phyloP scores from a whole-genome alignment of 331 rosid genomes.

The Erythrophleum ivorense region DNA sequence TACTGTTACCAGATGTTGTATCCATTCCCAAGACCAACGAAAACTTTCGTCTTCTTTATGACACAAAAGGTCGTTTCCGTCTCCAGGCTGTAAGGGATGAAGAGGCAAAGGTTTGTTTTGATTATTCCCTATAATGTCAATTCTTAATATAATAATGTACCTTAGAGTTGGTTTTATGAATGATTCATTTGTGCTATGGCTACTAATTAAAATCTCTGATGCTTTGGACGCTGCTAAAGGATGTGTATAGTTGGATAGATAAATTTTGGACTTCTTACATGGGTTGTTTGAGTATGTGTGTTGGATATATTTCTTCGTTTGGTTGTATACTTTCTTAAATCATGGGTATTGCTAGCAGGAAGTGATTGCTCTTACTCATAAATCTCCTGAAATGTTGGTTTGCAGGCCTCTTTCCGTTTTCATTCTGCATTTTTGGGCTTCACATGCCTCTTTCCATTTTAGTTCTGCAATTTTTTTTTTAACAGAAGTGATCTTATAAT shows the following conservation, averaged over 20 bases:
- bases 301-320: not conserved
- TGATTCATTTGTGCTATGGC: not conserved
- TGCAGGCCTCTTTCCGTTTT: not conserved
- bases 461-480: not conserved
- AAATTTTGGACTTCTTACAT: not conserved
- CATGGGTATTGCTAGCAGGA: not conserved
- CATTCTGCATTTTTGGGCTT: no score
- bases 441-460: not conserved
- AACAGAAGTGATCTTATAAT: not conserved
- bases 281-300: not conserved
- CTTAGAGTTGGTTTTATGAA: not conserved
- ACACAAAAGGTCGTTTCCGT: slow-evolving; percentile 75
- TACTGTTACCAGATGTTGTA: slow-evolving; percentile 54
- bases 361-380: not conserved
- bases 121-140: not conserved
- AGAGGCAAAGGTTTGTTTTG: slow-evolving; percentile 65
- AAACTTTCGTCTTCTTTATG: slow-evolving; percentile 70
- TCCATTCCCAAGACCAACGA: slow-evolving; percentile 72
- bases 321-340: not conserved
- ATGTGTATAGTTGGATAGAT: not conserved
- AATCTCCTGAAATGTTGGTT: not conserved
- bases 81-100: slow-evolving; percentile 70
- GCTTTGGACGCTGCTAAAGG: not conserved
- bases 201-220: not conserved
- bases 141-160: not conserved